A percentile compares a stretch with the other conserved stretches of the same genome.
Evolutionary conservation across 192 early-diverging fungal species (phyloP).

Genomic region (Backusella macrospora): DNA sequence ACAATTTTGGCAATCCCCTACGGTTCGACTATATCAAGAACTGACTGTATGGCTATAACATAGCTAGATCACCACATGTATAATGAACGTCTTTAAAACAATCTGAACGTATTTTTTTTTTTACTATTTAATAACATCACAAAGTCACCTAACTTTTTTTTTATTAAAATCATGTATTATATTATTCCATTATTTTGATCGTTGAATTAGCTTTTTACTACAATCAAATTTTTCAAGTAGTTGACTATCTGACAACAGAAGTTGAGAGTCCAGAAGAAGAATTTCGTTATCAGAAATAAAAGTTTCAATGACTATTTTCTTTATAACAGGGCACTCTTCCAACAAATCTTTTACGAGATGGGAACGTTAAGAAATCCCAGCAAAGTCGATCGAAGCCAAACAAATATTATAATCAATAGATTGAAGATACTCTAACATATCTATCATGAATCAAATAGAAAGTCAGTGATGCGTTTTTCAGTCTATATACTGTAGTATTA

Average conservation of each 20-base stretch:
- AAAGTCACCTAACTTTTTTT: constrained; percentile 5
- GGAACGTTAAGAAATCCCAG: constrained; percentile 19
- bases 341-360: constrained; percentile 14
- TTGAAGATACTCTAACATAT: constrained; percentile 22
- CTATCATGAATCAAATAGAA: constrained; percentile 24
- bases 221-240: neutral
- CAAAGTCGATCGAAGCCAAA: constrained; percentile 25
- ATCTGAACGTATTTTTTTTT: neutral
- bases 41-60: constrained; percentile 11
- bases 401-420: constrained; percentile 14
- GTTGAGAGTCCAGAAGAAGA: no score
- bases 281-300: neutral
- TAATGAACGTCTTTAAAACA: constrained; percentile 14
- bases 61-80: constrained; percentile 9
- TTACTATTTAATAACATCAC: constrained; percentile 6
- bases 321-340: constrained; percentile 19
- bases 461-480: constrained; percentile 15
- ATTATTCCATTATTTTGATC: constrained; percentile 15
- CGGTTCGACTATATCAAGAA: constrained; percentile 1
- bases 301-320: neutral
- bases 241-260: constrained; percentile 1
- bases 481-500: constrained; percentile 9
- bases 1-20: constrained; percentile 10
- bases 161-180: constrained; percentile 14
- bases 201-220: neutral